phyloP scores from a whole-genome alignment of 805 yeast species.

The Wickerhamiella hasegawae region DNA sequence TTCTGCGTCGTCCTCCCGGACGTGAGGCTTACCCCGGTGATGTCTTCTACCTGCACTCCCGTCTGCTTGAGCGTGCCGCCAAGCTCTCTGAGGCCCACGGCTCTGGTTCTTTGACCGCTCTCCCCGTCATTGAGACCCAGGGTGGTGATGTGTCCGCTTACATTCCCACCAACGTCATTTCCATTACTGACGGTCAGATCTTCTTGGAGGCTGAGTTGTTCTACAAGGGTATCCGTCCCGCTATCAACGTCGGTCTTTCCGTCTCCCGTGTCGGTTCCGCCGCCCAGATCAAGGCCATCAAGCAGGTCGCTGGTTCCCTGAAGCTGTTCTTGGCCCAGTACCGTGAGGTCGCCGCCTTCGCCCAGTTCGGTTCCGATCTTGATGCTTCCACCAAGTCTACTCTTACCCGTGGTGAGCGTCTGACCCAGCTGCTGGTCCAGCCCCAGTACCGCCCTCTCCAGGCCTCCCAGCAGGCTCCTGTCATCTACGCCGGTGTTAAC shows the following conservation, averaged over 20 bases:
- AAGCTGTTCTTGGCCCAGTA: conserved; percentile 99
- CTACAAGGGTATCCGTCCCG: conserved; percentile 99
- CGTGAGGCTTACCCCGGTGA: conserved; percentile 97
- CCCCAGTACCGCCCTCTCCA: conserved; percentile 92
- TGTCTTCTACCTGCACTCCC: conserved; percentile 89
- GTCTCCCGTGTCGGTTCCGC: conserved; percentile 99
- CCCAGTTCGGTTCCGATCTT: conserved; percentile 99
- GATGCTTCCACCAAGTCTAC: conserved; percentile 99
- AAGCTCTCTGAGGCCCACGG: conserved; percentile 83
- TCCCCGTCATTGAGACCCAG: conserved; percentile 94
- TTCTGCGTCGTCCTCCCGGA: conserved; percentile 95
- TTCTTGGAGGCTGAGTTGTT: conserved; percentile 98
- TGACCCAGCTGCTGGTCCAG: conserved; percentile 96
- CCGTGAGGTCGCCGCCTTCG: conserved; percentile 99
- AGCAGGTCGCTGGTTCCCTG: conserved; percentile 99
- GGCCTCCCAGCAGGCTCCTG: conserved; percentile 98
- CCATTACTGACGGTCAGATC: conserved; percentile 95
- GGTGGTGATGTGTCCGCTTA: conserved; percentile 99
- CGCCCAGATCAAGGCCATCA: conserved; percentile 99
- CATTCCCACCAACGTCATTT: conserved; percentile 95
- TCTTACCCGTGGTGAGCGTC: conserved; percentile 98
- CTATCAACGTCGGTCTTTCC: conserved; percentile 98
- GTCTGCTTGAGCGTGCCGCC: conserved; percentile 94
- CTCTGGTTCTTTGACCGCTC: conserved; percentile 89
- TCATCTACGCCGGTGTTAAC: conserved; percentile 98